A percentile compares a stretch with the other conserved stretches of the same genome.
These are phyloP conservation scores for Xylariaceae sp. DNA, from an alignment of 2,329 filamentous ascomycete species.

Conservation along the genomic window DNA sequence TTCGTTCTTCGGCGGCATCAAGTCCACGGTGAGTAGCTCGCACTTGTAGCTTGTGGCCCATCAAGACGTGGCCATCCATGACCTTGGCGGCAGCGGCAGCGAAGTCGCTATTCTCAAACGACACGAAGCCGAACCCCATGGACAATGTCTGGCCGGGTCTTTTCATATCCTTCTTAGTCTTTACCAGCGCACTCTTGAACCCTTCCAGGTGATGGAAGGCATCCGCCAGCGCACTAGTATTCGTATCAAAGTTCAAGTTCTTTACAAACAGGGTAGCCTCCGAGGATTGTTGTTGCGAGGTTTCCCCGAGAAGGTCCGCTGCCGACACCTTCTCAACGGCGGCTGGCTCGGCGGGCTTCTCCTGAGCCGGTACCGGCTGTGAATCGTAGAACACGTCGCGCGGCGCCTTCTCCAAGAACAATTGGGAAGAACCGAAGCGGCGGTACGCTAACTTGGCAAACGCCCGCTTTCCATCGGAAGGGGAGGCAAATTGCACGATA, in stretches of 20 bases:
- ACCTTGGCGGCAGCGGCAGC: slow-evolving; percentile 72
- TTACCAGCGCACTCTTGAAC: slow-evolving; percentile 83
- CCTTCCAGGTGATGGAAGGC: slow-evolving; percentile 77
- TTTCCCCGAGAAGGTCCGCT: slow-evolving; percentile 57
- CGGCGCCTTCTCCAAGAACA: slow-evolving; percentile 92
- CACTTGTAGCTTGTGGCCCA: slow-evolving; percentile 78
- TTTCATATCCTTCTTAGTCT: slow-evolving; percentile 91
- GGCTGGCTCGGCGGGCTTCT: slow-evolving; percentile 29
- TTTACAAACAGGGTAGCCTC: slow-evolving; percentile 86
- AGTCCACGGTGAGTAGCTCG: slow-evolving; percentile 81
- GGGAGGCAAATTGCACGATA: slow-evolving; percentile 79
- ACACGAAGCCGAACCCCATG: slow-evolving; percentile 95
- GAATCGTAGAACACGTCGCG: slow-evolving; percentile 63
- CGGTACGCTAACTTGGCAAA: slow-evolving; percentile 84
- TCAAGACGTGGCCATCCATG: slow-evolving; percentile 88
- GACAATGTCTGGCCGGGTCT: slow-evolving; percentile 80
- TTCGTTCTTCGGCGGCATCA: slow-evolving; percentile 82
- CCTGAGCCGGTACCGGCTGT: slow-evolving; percentile 26
- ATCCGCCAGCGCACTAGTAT: slow-evolving; percentile 67
- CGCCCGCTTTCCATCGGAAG: slow-evolving; percentile 74
- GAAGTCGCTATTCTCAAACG: slow-evolving; percentile 73
- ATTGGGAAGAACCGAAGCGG: slow-evolving; percentile 72
- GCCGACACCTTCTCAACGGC: slow-evolving; percentile 59
- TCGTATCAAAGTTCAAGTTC: slow-evolving; percentile 90
- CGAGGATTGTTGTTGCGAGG: slow-evolving; percentile 41